Conservation (phyloP, 1,139 yeast genomes). For the Pichia norvegensis region DNA sequence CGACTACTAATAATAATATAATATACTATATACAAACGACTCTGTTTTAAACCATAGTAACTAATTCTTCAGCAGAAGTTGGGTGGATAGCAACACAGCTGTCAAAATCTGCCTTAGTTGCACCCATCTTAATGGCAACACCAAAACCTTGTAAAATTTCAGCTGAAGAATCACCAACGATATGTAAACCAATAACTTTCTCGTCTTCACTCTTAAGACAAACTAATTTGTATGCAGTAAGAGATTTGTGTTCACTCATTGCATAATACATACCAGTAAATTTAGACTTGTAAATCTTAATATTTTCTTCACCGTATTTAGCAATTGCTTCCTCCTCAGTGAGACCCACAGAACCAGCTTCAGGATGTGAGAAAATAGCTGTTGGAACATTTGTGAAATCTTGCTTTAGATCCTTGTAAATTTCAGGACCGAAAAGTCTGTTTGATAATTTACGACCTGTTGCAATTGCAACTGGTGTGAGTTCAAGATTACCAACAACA, state of each 20-base stretch:
- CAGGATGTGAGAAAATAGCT: slow-evolving; percentile 93
- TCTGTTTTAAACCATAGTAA: slow-evolving; percentile 55
- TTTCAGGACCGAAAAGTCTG: slow-evolving; percentile 77
- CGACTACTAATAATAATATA: background rate
- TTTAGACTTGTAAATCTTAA: slow-evolving; percentile 74
- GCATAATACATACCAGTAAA: slow-evolving; percentile 94
- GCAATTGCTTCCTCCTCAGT: slow-evolving; percentile 68
- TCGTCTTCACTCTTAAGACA: slow-evolving; percentile 68
- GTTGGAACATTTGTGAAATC: slow-evolving; percentile 85
- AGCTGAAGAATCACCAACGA: slow-evolving; percentile 83
- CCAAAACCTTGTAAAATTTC: slow-evolving; percentile 98
- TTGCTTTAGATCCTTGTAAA: slow-evolving; percentile 61
- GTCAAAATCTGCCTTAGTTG: slow-evolving; percentile 92
- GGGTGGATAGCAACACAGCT: slow-evolving; percentile 97
- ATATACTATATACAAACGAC: no score
- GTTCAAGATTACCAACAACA: slow-evolving; percentile 82
- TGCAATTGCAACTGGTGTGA: slow-evolving; percentile 98
- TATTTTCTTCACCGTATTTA: slow-evolving; percentile 70
- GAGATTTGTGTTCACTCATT: slow-evolving; percentile 76
- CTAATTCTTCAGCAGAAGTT: slow-evolving; percentile 95
- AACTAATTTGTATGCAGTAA: slow-evolving; percentile 79
- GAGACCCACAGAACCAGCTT: slow-evolving; percentile 89
- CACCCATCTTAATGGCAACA: slow-evolving; percentile 96
- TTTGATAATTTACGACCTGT: slow-evolving; percentile 93
- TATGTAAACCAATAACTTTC: slow-evolving; percentile 90